Conservation (phyloP, 441 rosid species). For the Erodium texanum region DNA sequence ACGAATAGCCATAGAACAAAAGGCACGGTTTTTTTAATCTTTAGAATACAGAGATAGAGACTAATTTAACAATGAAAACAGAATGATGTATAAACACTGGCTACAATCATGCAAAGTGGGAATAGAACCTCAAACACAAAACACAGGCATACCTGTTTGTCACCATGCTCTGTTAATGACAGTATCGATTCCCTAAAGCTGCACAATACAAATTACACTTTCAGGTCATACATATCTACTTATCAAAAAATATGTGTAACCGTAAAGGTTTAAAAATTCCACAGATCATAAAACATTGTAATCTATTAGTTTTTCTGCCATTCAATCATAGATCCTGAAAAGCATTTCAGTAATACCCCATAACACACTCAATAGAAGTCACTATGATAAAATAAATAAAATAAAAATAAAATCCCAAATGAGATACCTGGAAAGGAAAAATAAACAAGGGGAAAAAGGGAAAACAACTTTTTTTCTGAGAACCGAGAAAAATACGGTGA, state of each 20-base stretch:
- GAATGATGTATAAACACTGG: neutral
- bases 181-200: slow-evolving; percentile 81
- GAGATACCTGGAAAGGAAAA: too few relatives aligned
- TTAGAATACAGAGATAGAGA: neutral
- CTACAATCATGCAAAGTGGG: neutral
- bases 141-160: slow-evolving; percentile 53
- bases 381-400: too few relatives aligned
- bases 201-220: slow-evolving; percentile 28
- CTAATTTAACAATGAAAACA: neutral
- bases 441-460: too few relatives aligned
- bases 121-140: neutral
- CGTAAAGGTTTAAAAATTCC: too few relatives aligned
- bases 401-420: too few relatives aligned
- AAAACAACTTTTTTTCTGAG: neutral
- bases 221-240: slow-evolving; percentile 9
- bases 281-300: too few relatives aligned
- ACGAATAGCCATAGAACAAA: too few relatives aligned
- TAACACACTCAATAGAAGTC: neutral
- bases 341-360: too few relatives aligned
- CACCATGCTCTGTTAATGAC: slow-evolving; percentile 86
- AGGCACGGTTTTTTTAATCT: neutral
- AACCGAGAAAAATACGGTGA: neutral
- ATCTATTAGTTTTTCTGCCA: too few relatives aligned
- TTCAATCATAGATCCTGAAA: too few relatives aligned
- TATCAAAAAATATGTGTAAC: too few relatives aligned